A percentile compares a stretch with the other conserved stretches of the same genome.
phyloP scores from a whole-genome alignment of 140 eudicot species.

The Bidens hawaiensis region DNA sequence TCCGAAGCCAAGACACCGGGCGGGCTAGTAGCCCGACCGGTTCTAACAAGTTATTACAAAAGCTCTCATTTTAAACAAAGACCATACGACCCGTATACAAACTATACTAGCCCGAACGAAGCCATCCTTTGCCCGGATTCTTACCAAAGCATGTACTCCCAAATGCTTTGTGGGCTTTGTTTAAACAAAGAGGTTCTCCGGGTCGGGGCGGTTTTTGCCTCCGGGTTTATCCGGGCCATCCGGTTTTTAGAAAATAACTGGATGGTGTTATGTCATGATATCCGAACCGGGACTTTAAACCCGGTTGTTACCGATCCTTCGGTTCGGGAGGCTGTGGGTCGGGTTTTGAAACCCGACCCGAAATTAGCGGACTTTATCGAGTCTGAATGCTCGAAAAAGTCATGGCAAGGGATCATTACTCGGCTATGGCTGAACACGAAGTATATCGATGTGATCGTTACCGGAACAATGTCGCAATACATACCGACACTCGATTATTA shows the following conservation, averaged over 20 bases:
- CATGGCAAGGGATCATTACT: constrained; percentile 89
- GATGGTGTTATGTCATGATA: constrained; percentile 52
- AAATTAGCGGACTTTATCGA: constrained; percentile 63
- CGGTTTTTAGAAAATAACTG: constrained; percentile 81
- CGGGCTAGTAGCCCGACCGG: constrained; percentile 86
- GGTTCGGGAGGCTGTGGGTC: constrained; percentile 56
- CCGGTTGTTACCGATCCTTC: constrained; percentile 47
- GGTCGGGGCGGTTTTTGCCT: constrained; percentile 95
- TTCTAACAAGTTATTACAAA: constrained; percentile 84
- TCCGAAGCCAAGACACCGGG: constrained; percentile 87
- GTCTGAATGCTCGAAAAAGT: constrained; percentile 52
- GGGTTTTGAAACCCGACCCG: constrained; percentile 62
- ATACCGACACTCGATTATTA: constrained; percentile 85
- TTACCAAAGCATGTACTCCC: constrained; percentile 96
- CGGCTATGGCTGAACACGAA: constrained; percentile 93
- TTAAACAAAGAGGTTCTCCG: constrained; percentile 67
- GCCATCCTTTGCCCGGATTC: constrained; percentile 87
- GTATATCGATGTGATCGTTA: constrained; percentile 83
- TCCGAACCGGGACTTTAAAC: constrained; percentile 58
- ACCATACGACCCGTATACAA: constrained; percentile 84
- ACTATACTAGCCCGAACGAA: constrained; percentile 94
- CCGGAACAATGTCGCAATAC: constrained; percentile 95
- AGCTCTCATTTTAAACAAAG: constrained; percentile 68
- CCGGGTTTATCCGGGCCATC: constrained; percentile 94
- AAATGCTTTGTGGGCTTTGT: constrained; percentile 84